Conservation (phyloP, 2,329 filamentous ascomycete species). For the Hirsutella rhossiliensis region DNA sequence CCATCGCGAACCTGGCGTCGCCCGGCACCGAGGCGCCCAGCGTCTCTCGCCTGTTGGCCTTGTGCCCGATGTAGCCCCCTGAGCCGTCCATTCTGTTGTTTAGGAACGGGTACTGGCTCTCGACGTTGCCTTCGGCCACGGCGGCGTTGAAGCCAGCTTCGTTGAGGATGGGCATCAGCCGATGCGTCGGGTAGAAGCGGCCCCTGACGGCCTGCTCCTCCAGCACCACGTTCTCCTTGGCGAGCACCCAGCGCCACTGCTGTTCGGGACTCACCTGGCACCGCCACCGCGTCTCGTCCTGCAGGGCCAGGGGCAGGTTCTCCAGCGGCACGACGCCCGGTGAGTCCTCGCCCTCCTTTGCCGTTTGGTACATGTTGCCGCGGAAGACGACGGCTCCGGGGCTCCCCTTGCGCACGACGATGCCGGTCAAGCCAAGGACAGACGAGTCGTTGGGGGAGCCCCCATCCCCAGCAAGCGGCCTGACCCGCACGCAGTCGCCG, state of each 20-base stretch:
- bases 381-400: constrained; percentile 26
- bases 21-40: constrained; percentile 28
- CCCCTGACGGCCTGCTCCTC: constrained; percentile 37
- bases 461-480: constrained; percentile 24
- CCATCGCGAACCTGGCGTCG: constrained; percentile 20
- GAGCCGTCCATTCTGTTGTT: constrained; percentile 39
- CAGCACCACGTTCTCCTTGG: constrained; percentile 32
- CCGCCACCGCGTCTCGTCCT: constrained; percentile 27
- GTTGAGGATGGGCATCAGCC: constrained; percentile 38
- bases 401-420: constrained; percentile 23
- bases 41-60: constrained; percentile 27
- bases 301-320: constrained; percentile 26
- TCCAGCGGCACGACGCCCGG: constrained; percentile 21
- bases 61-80: constrained; percentile 28
- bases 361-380: constrained; percentile 26
- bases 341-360: constrained; percentile 12
- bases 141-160: constrained; percentile 23
- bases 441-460: constrained; percentile 17
- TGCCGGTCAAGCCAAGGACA: constrained; percentile 26
- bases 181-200: constrained; percentile 45
- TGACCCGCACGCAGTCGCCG: constrained; percentile 36
- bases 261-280: constrained; percentile 18
- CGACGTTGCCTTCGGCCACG: constrained; percentile 24
- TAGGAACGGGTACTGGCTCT: constrained; percentile 33
- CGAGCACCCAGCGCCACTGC: constrained; percentile 26